Percentiles rank a stretch among this genome's conserved stretches.
Evolutionary conservation across 331 rosid genomes (phyloP).

Genomic region (Telfairia occidentalis): DNA sequence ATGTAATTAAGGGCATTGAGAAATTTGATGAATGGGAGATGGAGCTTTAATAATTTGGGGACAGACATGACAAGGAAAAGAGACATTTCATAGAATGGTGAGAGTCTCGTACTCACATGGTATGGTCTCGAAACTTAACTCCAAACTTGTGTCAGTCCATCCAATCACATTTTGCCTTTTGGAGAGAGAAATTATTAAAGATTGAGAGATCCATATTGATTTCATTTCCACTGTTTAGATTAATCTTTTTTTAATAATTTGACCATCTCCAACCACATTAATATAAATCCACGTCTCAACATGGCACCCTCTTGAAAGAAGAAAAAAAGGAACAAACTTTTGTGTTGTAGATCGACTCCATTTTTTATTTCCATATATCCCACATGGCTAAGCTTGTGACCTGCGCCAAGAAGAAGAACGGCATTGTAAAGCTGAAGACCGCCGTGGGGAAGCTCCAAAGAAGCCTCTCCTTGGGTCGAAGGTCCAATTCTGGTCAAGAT

Average conservation of each 20-base stretch:
- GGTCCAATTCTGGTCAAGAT: conserved; percentile 13
- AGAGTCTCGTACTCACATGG: conserved; percentile 9
- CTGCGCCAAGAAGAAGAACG: conserved; percentile 26
- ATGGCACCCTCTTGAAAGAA: not conserved
- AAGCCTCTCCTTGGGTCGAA: conserved; percentile 34
- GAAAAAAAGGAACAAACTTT: not conserved
- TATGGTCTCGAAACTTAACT: not conserved
- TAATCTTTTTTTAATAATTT: not conserved
- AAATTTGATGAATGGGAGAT: not conserved
- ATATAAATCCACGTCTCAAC: not conserved
- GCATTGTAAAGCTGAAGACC: conserved; percentile 44
- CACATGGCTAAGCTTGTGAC: conserved; percentile 37
- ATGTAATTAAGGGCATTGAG: too few relatives aligned
- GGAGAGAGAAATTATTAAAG: too few relatives aligned
- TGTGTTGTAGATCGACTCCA: not conserved
- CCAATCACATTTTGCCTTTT: not conserved
- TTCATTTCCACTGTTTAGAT: not conserved
- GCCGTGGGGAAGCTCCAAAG: conserved; percentile 54
- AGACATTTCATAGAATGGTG: not conserved
- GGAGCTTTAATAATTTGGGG: not conserved
- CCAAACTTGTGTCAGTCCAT: not conserved
- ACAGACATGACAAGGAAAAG: conserved; percentile 2
- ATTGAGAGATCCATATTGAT: too few relatives aligned
- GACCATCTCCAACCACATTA: not conserved
- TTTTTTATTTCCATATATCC: not conserved